A percentile compares a stretch with the other conserved stretches of the same genome.
phyloP scores from a whole-genome alignment of 2,329 filamentous ascomycete genomes.

The Colletotrichum tanaceti region DNA sequence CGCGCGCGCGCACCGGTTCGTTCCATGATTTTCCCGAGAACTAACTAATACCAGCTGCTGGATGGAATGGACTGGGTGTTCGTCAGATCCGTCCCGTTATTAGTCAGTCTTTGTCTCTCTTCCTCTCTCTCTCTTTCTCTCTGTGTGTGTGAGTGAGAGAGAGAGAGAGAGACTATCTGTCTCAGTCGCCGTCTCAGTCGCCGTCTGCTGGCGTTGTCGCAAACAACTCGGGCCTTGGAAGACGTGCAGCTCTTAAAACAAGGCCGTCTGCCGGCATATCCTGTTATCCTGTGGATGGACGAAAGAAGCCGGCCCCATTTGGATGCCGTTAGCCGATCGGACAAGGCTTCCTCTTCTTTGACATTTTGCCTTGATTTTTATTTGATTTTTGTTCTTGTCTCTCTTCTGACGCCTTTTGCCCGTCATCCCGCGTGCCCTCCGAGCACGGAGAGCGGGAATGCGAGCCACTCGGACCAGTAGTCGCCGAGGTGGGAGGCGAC shows the following conservation, averaged over 20 bases:
- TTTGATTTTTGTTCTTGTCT: too few species aligned
- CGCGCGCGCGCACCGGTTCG: slow-evolving; percentile 9
- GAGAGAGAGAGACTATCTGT: too few species aligned
- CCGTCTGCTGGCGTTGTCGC: too few species aligned
- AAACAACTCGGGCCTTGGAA: not conserved
- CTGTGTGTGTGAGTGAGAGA: too few species aligned
- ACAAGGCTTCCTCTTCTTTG: not conserved
- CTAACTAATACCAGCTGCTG: too few species aligned
- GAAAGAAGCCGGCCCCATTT: not conserved
- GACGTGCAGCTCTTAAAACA: slow-evolving; percentile 1
- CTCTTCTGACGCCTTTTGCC: not conserved
- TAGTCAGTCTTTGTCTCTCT: not conserved
- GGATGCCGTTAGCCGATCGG: too few species aligned
- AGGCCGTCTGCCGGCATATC: not conserved
- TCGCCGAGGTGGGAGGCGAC: slow-evolving; percentile 46
- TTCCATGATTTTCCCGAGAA: slow-evolving; percentile 7
- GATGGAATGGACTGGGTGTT: not conserved
- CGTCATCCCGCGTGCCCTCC: slow-evolving; percentile 18
- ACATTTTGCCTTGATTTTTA: not conserved
- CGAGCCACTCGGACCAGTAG: slow-evolving; percentile 49
- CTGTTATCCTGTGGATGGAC: too few species aligned
- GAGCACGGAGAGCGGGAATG: slow-evolving; percentile 28
- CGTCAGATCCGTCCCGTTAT: too few species aligned
- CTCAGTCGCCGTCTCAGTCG: too few species aligned
- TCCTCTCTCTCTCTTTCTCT: too few species aligned